Percentiles rank a stretch among this genome's conserved stretches.
Conservation (phyloP, 139 green algal genomes). For the Chlorella vulgaris region DNA sequence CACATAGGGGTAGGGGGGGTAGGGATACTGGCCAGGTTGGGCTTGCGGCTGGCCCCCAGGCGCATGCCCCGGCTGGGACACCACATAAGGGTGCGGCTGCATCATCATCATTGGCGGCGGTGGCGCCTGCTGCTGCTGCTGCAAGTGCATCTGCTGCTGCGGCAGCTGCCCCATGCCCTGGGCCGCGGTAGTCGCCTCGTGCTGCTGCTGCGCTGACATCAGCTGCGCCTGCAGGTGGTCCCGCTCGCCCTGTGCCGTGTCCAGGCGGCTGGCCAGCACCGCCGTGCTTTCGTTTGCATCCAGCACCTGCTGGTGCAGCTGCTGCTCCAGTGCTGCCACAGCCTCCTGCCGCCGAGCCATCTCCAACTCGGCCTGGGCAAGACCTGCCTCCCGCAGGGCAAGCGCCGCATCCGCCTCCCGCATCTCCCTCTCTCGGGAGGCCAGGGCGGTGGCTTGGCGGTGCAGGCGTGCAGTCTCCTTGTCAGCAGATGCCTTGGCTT, state of each 20-base stretch:
- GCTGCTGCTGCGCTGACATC: not conserved
- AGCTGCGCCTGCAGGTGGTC: not conserved
- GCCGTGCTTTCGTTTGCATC: not conserved
- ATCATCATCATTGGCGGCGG: not conserved
- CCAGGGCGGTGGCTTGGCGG: not conserved
- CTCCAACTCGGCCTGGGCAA: not conserved
- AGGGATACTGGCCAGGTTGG: not conserved
- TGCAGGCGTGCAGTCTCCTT: not conserved
- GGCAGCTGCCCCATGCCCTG: not conserved
- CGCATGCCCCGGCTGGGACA: not conserved
- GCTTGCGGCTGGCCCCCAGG: not conserved
- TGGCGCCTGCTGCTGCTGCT: not conserved
- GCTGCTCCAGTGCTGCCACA: not conserved
- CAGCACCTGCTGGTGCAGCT: not conserved
- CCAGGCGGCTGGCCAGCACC: not conserved
- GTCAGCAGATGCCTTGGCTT: not conserved
- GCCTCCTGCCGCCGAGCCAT: not conserved
- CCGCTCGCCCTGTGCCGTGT: not conserved
- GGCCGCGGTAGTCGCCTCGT: not conserved
- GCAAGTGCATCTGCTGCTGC: not conserved
- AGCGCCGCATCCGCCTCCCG: not conserved
- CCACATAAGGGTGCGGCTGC: constrained; percentile 3
- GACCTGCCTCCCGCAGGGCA: not conserved
- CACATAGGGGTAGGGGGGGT: not conserved
- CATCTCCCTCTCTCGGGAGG: not conserved